phyloP scores from a whole-genome alignment of 768 basidiomycete genomes.

The Peribolospora baueri region DNA sequence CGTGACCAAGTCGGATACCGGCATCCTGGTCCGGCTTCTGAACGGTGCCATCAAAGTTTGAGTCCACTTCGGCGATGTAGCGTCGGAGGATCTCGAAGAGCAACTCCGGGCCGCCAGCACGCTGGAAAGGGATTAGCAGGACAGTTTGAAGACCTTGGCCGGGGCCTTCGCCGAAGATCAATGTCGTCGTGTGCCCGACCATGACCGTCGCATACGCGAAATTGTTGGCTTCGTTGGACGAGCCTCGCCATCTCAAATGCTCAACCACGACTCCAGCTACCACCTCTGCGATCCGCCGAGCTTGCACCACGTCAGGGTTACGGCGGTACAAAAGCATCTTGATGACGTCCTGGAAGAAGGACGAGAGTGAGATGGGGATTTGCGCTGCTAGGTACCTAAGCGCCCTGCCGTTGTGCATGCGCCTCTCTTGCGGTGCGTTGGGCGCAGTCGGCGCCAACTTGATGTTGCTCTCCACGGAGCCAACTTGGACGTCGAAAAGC shows the following conservation, averaged over 20 bases:
- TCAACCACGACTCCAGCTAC: slow-evolving; percentile 49
- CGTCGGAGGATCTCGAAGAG: slow-evolving; percentile 34
- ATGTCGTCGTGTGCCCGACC: slow-evolving; percentile 28
- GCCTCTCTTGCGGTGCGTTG: slow-evolving; percentile 2
- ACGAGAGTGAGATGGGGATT: slow-evolving; percentile 45
- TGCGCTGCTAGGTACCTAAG: slow-evolving; percentile 58
- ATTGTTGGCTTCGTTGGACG: slow-evolving; percentile 22
- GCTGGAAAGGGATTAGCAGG: slow-evolving; percentile 47
- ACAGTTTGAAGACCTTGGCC: slow-evolving; percentile 52
- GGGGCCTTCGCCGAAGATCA: slow-evolving; percentile 24
- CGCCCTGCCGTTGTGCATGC: slow-evolving; percentile 36
- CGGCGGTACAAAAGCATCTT: slow-evolving; percentile 59
- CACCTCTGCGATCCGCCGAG: slow-evolving; percentile 24
- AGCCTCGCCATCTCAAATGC: slow-evolving; percentile 22
- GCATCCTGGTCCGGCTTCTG: slow-evolving; percentile 29
- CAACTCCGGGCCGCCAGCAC: slow-evolving; percentile 42
- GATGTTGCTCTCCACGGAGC: not conserved
- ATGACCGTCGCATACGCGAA: slow-evolving; percentile 34
- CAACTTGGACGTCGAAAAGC: not conserved
- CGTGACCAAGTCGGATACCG: slow-evolving; percentile 30
- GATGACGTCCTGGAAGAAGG: slow-evolving; percentile 71
- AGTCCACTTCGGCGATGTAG: slow-evolving; percentile 32
- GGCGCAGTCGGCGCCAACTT: slow-evolving; percentile 6
- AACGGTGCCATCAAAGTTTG: slow-evolving; percentile 20
- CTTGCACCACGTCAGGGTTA: slow-evolving; percentile 35